Percentiles rank a stretch among this genome's conserved stretches.
These are phyloP conservation scores for Zizania latifolia DNA, from an alignment of 176 grass and related monocot genomes.

Conservation along the genomic window DNA sequence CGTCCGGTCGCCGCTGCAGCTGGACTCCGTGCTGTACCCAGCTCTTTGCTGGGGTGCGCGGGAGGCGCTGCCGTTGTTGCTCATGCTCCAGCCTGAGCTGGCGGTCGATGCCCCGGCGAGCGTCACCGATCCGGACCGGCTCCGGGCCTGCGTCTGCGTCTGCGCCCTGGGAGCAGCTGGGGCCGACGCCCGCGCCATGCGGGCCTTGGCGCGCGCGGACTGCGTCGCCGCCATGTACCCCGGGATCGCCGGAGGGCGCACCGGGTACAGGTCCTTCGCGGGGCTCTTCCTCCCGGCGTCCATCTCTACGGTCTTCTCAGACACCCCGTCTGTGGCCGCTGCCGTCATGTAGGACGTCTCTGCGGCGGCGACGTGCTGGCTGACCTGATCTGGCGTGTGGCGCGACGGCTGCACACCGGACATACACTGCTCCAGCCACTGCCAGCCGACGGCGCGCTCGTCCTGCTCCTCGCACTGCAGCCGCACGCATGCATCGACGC, in stretches of 20 bases:
- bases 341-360: conserved; percentile 34
- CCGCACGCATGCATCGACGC: background rate
- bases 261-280: conserved; percentile 9
- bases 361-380: background rate
- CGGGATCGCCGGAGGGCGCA: conserved; percentile 24
- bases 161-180: conserved; percentile 6
- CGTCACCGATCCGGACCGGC: background rate
- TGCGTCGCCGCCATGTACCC: conserved; percentile 85
- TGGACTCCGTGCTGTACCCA: conserved; percentile 55
- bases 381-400: background rate
- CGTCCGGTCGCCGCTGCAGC: conserved; percentile 34
- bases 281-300: conserved; percentile 33
- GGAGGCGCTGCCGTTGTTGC: background rate
- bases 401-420: conserved; percentile 8
- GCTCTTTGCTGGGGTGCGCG: conserved; percentile 3
- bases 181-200: background rate
- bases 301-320: conserved; percentile 81
- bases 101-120: conserved; percentile 25
- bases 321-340: conserved; percentile 34
- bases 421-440: conserved; percentile 56
- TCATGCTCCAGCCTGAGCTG: conserved; percentile 44
- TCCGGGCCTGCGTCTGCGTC: background rate
- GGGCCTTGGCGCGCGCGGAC: conserved; percentile 67
- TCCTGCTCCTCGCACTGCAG: conserved; percentile 29
- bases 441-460: conserved; percentile 42